Evolutionary conservation across 257 asterid genomes (phyloP), one percentile per base, ranked within the genome.

Genomic region (Solanum sitiens): DNA sequence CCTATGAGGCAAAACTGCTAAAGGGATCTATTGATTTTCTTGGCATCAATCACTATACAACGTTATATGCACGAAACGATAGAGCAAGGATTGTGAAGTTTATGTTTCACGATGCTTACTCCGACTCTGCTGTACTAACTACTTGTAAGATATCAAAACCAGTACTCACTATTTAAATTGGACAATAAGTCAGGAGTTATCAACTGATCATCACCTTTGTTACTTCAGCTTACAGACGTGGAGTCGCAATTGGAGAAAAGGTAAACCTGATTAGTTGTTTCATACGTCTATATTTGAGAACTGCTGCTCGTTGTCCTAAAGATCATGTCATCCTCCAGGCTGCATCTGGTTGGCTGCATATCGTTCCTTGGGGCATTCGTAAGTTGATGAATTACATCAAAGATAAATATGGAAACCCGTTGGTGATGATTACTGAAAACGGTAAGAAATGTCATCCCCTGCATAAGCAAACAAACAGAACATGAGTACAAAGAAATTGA

Each of bases 301-400:
- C 11, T 4, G 6, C 7, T 65, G 27, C 15, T n/a, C 0, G 7
- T 68, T 18, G 23, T 88, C 72, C 83, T 89, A 16, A 61, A 67
- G 8, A 11, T 1, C 35, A 20, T 71, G 37, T 56, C 75, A 32
- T 67, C 18, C 85, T 90, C 56, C 86, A 96, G 99, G 94, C 94
- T 8, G 95, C 99, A 6, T 96, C 99, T 10, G 79, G 70, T 47
- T 96, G 99, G 99, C 89, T 96, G 20, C 95, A 89, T 85, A 90
- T 96, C 1, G 98, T 96, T 40, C 98, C 98, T 1, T 95, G 98
- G 98, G 99, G 99, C 23, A 93, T 96, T 44, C 83, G 96, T 61
- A 94, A 94, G 92, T 32, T 96, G 87, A 91, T 94, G 70, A 94
- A 91, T 87, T 86, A 96, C 90, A 89, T 96, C 20, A 95, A 90